Base-by-base conservation (phyloP, 2,329 filamentous ascomycete species). In the Parastagonospora nodorum region DNA sequence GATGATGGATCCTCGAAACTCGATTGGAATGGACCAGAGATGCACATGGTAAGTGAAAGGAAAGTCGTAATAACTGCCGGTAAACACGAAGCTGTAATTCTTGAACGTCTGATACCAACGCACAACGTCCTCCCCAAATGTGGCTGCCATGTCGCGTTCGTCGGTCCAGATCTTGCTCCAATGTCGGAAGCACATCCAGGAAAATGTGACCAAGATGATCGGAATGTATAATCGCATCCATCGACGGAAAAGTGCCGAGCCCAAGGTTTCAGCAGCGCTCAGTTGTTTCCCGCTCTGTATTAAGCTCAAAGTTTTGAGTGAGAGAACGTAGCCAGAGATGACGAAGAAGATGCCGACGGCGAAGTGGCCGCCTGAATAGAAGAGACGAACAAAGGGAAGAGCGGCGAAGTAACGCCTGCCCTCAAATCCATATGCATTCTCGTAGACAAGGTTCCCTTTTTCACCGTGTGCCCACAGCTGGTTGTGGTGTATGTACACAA, bases 51-150 rank as follows among this genome's bases (percentile, higher is more conserved):
- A 74, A 1, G 46, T 45, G 15, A 42, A 42, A 75, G 70, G 86
- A 48, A 85, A 78, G 76, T 83, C 86, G 9, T 82, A 80, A 8
- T 80, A 73, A 1, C 81, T 82, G 6, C 84, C 83, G 36, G 82
- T 81, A 72, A 84, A 89, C 33, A 88, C 67, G 65, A 86, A 89
- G 69, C 81, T 88, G 73, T 86, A 88, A 68, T 88, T 88, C 66
- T 88, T 89, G 57, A 74, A 69, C 5, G 57, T 60, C 15, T 55
- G 55, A 39, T 70, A 71, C 60, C 67, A 74, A 8, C 39, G 53
- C 42, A 49, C 53, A 28, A 68, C 28, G 10, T 73, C 69, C 38
- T 71, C 67, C 7, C 60, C 45, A 31, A 61, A 72, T 1, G 64
- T 64, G 65, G 83, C 76, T 65, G 88, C 83, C 52, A 64, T 66